phyloP scores from a whole-genome alignment of 257 asterid species.

The Plectranthus barbatus region DNA sequence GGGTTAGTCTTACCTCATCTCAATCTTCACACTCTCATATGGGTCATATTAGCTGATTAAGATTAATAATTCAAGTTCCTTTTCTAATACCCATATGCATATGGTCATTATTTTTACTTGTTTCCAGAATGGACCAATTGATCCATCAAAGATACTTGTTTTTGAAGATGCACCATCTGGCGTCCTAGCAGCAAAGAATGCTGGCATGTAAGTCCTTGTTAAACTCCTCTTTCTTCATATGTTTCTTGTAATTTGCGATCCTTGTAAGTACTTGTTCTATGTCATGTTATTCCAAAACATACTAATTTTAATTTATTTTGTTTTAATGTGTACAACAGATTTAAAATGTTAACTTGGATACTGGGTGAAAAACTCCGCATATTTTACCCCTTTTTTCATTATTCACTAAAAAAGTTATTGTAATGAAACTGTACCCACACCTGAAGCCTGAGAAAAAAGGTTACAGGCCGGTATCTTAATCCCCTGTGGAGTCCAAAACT shows the following conservation, averaged over 20 bases:
- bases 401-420: not conserved
- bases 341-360: not conserved
- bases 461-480: not conserved
- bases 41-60: not conserved
- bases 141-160: slow-evolving; percentile 63
- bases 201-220: slow-evolving; percentile 65
- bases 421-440: not conserved
- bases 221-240: not conserved
- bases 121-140: slow-evolving; percentile 62
- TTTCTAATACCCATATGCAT: not conserved
- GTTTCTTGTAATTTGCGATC: no score
- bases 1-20: not conserved
- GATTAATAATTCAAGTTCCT: not conserved
- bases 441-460: not conserved
- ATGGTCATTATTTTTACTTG: slow-evolving; percentile 10
- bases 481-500: not conserved
- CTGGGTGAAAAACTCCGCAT: not conserved
- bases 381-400: not conserved
- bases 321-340: not conserved
- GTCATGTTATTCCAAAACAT: not conserved
- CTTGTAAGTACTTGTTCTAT: no score
- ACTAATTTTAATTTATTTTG: not conserved
- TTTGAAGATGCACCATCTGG: slow-evolving; percentile 97
- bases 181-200: slow-evolving; percentile 87
- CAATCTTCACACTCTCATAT: not conserved